Conservation (phyloP, 495 filamentous ascomycete genomes). For the Apiosordaria backusii region DNA sequence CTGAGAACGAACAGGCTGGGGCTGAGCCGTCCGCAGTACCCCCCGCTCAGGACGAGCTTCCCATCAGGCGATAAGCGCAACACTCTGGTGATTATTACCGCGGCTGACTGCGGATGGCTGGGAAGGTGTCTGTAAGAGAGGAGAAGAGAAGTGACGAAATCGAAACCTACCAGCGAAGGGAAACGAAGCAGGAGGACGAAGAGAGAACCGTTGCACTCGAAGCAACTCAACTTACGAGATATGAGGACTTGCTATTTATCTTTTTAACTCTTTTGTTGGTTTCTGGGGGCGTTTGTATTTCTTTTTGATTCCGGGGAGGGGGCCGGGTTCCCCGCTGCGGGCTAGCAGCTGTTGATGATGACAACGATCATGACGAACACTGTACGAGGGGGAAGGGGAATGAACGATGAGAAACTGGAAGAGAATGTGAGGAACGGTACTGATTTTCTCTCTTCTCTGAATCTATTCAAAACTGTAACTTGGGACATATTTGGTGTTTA, state of each 20-base stretch:
- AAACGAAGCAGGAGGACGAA: not conserved
- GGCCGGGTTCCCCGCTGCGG: not conserved
- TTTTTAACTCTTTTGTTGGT: conserved; percentile 7
- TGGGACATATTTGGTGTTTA: not conserved
- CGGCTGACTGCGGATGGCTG: too few relatives aligned
- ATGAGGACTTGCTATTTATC: not conserved
- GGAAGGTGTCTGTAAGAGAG: not conserved
- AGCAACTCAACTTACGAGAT: not conserved
- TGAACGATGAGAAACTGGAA: not conserved
- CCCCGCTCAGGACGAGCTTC: conserved; percentile 52
- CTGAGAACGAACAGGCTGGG: conserved; percentile 13
- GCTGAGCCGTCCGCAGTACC: conserved; percentile 16
- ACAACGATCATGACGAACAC: conserved; percentile 13
- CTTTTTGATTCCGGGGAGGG: not conserved
- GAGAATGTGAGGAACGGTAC: not conserved
- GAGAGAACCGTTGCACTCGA: not conserved
- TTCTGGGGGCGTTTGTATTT: conserved; percentile 13
- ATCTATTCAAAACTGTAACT: not conserved
- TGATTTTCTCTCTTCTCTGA: not conserved
- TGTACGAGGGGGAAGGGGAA: not conserved
- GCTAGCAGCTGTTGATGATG: not conserved
- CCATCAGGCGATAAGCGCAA: conserved; percentile 54
- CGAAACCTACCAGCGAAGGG: too few relatives aligned
- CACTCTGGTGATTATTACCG: not conserved
- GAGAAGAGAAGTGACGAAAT: not conserved